These are phyloP conservation scores for Aethionema arabicum DNA, from an alignment of 345 rosid genomes.

Conservation along the genomic window DNA sequence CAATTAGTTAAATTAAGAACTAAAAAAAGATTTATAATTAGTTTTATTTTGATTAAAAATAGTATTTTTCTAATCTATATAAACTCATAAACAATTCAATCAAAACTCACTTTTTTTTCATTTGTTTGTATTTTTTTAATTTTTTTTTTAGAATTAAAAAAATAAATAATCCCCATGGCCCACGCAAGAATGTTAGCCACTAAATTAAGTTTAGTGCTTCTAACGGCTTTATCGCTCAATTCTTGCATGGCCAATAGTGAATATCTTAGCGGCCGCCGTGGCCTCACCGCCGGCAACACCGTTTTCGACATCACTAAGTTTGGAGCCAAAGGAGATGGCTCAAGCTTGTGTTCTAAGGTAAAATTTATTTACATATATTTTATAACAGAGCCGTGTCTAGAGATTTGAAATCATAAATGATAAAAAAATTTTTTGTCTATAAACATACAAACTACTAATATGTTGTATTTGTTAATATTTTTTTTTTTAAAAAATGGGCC, in stretches of 20 bases:
- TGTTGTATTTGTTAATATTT: no score
- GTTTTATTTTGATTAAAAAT: no score
- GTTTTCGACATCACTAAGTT: slow-evolving; percentile 45
- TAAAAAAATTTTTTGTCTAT: no score
- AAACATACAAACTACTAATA: no score
- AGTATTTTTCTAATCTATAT: no score
- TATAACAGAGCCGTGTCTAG: no score
- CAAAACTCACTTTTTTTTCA: slow-evolving; percentile 28
- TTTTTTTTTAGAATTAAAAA: not conserved
- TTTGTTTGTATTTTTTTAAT: slow-evolving; percentile 19
- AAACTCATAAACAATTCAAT: not conserved
- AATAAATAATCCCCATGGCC: slow-evolving; percentile 45
- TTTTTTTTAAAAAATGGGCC: no score
- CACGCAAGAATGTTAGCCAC: slow-evolving; percentile 32
- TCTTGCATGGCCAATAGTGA: slow-evolving; percentile 46
- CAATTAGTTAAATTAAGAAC: no score
- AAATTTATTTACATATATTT: not conserved
- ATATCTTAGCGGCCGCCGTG: slow-evolving; percentile 34
- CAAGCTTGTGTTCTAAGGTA: slow-evolving; percentile 41
- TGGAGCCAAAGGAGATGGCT: slow-evolving; percentile 48
- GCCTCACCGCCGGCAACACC: slow-evolving; percentile 31
- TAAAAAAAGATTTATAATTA: no score
- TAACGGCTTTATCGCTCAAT: slow-evolving; percentile 36
- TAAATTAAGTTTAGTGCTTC: slow-evolving; percentile 28
- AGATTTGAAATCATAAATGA: no score